phyloP scores from a whole-genome alignment of 768 basidiomycete genomes.

The Suillus luteus region DNA sequence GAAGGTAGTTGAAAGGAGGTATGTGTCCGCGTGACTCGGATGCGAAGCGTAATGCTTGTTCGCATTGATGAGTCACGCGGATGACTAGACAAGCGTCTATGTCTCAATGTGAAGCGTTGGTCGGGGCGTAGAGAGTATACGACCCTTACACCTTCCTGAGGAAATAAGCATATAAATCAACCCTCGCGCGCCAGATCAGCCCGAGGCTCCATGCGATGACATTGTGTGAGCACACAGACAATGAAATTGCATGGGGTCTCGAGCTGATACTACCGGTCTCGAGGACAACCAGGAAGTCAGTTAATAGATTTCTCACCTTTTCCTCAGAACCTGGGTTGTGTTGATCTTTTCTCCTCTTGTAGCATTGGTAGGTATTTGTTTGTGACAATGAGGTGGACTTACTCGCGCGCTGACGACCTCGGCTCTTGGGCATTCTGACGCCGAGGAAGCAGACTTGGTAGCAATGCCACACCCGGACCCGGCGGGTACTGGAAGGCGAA shows the following conservation, averaged over 20 bases:
- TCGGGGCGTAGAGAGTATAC: too few species aligned
- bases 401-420: background rate
- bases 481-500: background rate
- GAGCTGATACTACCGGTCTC: background rate
- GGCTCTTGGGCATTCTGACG: background rate
- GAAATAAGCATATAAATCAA: background rate
- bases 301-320: background rate
- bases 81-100: too few species aligned
- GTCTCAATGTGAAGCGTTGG: too few species aligned
- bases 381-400: background rate
- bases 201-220: background rate
- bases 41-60: too few species aligned
- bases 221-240: background rate
- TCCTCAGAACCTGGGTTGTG: background rate
- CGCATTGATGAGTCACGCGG: too few species aligned
- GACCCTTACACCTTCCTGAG: background rate
- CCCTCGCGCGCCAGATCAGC: background rate
- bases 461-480: background rate
- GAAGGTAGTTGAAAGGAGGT: too few species aligned
- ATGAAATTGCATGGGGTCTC: background rate
- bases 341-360: background rate
- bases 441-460: background rate
- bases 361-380: background rate
- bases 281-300: background rate
- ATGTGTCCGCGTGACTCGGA: too few species aligned